Evolutionary conservation across 805 yeast species (phyloP), one percentile per base, ranked within the genome.

Genomic region (Yamadazyma endophytica): DNA sequence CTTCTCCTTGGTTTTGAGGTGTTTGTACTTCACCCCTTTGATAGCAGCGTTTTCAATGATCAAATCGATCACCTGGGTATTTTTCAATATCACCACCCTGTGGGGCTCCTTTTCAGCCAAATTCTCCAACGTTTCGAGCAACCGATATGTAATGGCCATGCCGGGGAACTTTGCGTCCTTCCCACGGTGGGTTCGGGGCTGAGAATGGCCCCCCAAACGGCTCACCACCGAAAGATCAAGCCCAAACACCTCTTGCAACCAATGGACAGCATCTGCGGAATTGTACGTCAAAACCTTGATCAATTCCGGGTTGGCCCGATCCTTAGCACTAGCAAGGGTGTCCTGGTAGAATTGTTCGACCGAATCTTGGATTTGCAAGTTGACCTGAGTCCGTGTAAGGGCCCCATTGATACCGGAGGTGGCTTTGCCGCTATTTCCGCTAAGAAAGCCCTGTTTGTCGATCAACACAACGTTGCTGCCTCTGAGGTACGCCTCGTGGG

Each of bases 171-270:
- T 65, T 13, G 77, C 70, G 38, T 75, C 82, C 29, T 74, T 70
- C 1, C 94, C 89, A 44, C 94, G 70, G 52, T 85, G 95, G 1
- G 95, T 85, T 53, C 95, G 68, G 13, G 86, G 78, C 29, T 69
- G 75, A 1, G 88, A 78, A 50, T 85, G 94, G 3, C 95, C 95
- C 17, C 95, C 95, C 25, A 85, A 56, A 44, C 84, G 73, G n/a
- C 85, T 72, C 9, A 85, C 82, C 11, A 79, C 64, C 6, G 82
- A 70, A 34, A 85, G 59, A 44, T 79, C 84, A 29, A 83, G 58
- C 5, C 66, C 70, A 44, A 83, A 76, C 4, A 68, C 71, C 18
- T 72, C 68, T 43, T 80, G 82, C 31, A 85, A 66, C 90, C 94
- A 85, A 28, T 74, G 73, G 29, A 85, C 70, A 0, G 92, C 89